Evolutionary conservation across 2,329 filamentous ascomycete species (phyloP), one percentile per base, ranked within the genome.

Genomic region (Trichoderma sp.): DNA sequence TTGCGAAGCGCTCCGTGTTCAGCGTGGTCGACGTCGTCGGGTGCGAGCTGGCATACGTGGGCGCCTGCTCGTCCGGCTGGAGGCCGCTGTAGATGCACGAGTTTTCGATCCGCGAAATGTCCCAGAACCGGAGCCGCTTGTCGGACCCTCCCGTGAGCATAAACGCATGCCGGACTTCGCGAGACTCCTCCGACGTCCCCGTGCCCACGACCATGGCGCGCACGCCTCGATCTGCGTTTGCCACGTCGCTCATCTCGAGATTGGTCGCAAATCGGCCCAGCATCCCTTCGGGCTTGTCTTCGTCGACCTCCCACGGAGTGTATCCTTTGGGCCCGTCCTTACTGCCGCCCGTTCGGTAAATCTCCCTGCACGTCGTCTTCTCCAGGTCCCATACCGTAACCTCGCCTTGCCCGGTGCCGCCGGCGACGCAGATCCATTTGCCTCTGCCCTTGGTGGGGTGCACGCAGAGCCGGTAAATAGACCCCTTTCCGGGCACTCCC

Each of bases 321-420:
- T 96, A 96, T 26, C 84, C 85, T 72, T 87, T 89, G 1, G 83
- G 78, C 0, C 79, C 79, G 65, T 90, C 84, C 77, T 87, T 85
- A 59, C 79, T 82, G 28, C 85, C 85, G 1, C 87, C 84, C 75
- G 75, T 90, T 78, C 92, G 88, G 75, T 96, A 97, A 1, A 97
- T 89, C 75, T 98, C 93, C 66, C 92, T 87, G 73, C 95, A 99
- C 52, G 90, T 85, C 7, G 88, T 87, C 78, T 94, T 96, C 74
- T 98, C 94, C 17, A 98, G 82, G 73, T 98, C 95, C 95, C 95
- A 99, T 0, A 96, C 90, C 0, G 92, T 96, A 39, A 99, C 87
- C 74, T 99, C 95, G 17, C 92, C 92, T 67, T 91, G 88, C 4
- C 88, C 90, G 7, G 91, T 96, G 9, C 94, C 93, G 17, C 94